These are phyloP conservation scores for Musa acuminata DNA, from an alignment of 176 grass and related monocot genomes.

Conservation along the genomic window DNA sequence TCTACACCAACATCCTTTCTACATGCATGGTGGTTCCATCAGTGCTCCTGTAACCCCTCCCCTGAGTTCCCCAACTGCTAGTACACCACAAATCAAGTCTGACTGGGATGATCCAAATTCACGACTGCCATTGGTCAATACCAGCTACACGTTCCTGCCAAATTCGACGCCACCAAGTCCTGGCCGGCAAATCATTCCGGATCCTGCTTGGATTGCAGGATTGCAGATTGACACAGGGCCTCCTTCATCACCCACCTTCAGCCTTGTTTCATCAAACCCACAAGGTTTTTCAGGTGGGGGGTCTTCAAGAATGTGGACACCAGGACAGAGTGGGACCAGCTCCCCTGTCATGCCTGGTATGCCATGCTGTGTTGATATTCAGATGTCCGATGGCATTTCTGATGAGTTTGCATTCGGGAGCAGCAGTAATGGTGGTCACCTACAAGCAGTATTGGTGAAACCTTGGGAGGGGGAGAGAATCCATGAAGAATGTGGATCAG, in stretches of 20 bases:
- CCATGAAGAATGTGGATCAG: constrained; percentile 32
- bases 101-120: constrained; percentile 24
- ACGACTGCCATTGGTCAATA: background rate
- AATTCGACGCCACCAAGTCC: constrained; percentile 48
- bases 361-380: constrained; percentile 13
- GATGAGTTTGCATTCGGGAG: constrained; percentile 34
- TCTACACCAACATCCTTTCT: constrained; percentile 1
- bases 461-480: constrained; percentile 58
- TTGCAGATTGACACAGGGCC: constrained; percentile 40
- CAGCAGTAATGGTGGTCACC: constrained; percentile 22
- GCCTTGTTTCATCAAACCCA: constrained; percentile 29
- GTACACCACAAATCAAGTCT: constrained; percentile 42
- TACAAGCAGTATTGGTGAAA: constrained; percentile 21
- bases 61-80: constrained; percentile 58
- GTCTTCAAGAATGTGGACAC: constrained; percentile 32
- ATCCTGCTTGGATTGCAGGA: constrained; percentile 48
- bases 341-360: constrained; percentile 19
- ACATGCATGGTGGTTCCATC: constrained; percentile 53
- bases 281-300: constrained; percentile 32
- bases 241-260: constrained; percentile 54
- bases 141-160: background rate
- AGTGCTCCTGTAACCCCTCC: constrained; percentile 88
- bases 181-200: constrained; percentile 13
- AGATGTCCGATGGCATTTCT: constrained; percentile 24
- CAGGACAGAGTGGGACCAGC: constrained; percentile 28